Conservation (phyloP, 1,139 yeast species). For the Nakaseomyces sp. region DNA sequence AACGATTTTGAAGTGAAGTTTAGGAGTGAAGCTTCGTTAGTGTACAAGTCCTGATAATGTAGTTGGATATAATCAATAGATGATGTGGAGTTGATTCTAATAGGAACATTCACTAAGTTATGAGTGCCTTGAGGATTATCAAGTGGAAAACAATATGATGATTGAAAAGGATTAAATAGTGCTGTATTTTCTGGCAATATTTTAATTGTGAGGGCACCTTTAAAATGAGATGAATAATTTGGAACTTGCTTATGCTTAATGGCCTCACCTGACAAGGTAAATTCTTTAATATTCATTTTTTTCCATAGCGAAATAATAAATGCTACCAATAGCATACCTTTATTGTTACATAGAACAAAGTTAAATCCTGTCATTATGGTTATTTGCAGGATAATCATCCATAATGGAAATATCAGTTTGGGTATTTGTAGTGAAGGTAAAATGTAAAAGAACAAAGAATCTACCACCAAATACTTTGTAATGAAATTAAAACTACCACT, state of each 20-base stretch:
- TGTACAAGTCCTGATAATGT: conserved; percentile 50
- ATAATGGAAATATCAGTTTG: conserved; percentile 45
- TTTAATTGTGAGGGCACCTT: conserved; percentile 77
- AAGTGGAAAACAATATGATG: conserved; percentile 52
- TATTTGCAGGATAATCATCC: conserved; percentile 34
- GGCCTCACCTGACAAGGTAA: conserved; percentile 56
- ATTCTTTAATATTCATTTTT: conserved; percentile 46
- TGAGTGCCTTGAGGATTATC: conserved; percentile 27
- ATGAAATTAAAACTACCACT: conserved; percentile 51
- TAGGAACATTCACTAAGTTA: conserved; percentile 46
- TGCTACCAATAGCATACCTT: conserved; percentile 43
- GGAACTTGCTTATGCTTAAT: conserved; percentile 36
- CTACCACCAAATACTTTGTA: conserved; percentile 63
- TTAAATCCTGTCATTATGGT: conserved; percentile 32
- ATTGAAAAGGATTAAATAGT: conserved; percentile 64
- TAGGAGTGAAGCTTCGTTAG: conserved; percentile 40
- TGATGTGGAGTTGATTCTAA: conserved; percentile 72
- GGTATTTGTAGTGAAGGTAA: conserved; percentile 74
- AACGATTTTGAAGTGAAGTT: conserved; percentile 40
- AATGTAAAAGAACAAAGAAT: conserved; percentile 57
- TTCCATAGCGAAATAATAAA: conserved; percentile 42
- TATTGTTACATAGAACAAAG: conserved; percentile 33
- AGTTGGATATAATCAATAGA: conserved; percentile 63
- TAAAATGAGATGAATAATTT: conserved; percentile 66
- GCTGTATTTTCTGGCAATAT: conserved; percentile 91